Conservation (phyloP, 2,329 filamentous ascomycete genomes). For the Lecanosticta acicola region DNA sequence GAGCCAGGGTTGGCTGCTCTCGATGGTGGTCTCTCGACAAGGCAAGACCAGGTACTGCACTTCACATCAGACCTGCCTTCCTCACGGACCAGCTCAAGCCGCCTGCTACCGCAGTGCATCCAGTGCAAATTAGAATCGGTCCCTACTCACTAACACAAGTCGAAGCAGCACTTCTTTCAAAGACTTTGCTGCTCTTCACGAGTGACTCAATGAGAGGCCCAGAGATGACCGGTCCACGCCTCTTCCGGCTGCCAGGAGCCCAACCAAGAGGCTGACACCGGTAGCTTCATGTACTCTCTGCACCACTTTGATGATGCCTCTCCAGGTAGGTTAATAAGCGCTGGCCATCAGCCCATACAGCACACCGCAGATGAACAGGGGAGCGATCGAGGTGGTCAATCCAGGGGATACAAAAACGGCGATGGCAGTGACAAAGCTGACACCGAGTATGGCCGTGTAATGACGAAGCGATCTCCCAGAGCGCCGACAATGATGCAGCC, state of each 20-base stretch:
- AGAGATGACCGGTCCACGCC: conserved; percentile 49
- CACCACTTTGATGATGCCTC: conserved; percentile 22
- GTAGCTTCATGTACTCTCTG: conserved; percentile 16
- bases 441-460: conserved; percentile 35
- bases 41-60: not conserved
- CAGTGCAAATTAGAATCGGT: conserved; percentile 39
- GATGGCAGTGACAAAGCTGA: conserved; percentile 33
- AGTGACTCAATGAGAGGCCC: conserved; percentile 48
- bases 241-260: conserved; percentile 44
- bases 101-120: conserved; percentile 20
- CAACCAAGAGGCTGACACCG: conserved; percentile 47
- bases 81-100: conserved; percentile 18
- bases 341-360: conserved; percentile 41
- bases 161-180: conserved; percentile 23
- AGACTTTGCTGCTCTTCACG: conserved; percentile 29
- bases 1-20: too few relatives aligned
- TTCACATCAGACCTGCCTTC: conserved; percentile 17
- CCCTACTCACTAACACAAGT: conserved; percentile 41
- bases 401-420: conserved; percentile 43
- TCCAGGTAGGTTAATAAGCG: conserved; percentile 35
- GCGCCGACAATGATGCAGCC: conserved; percentile 37
- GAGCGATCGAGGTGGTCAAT: conserved; percentile 38
- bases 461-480: conserved; percentile 38
- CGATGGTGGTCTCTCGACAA: too few relatives aligned
- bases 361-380: conserved; percentile 40